These are phyloP conservation scores for Schizochytrium sp. DNA, from an alignment of 108 stramenopile species.

Conservation along the genomic window DNA sequence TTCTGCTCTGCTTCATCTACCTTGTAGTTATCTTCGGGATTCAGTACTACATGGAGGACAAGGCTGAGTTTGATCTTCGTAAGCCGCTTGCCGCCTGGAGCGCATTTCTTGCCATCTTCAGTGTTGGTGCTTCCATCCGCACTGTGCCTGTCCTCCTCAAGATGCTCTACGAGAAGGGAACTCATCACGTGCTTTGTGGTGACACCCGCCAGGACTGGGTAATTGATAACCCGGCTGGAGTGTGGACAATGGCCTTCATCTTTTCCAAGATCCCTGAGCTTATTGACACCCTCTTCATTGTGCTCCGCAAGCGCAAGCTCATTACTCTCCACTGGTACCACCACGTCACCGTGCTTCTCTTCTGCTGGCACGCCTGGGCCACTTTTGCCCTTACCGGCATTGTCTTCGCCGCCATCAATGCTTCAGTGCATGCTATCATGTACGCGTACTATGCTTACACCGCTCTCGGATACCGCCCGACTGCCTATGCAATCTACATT, in stretches of 20 bases:
- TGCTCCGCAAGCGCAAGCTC: conserved; percentile 92
- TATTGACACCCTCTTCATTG: conserved; percentile 95
- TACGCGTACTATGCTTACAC: conserved; percentile 97
- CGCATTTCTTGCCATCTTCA: conserved; percentile 44
- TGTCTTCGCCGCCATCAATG: conserved; percentile 98
- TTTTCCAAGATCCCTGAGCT: conserved; percentile 91
- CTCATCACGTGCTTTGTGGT: conserved; percentile 22
- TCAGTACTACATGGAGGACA: conserved; percentile 42
- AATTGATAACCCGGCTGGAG: conserved; percentile 72
- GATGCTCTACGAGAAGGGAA: conserved; percentile 51
- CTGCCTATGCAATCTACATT: conserved; percentile 82
- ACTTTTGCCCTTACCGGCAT: conserved; percentile 86
- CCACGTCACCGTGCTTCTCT: conserved; percentile 94
- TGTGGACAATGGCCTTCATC: conserved; percentile 93
- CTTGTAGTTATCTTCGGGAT: conserved; percentile 56
- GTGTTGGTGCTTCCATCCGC: conserved; percentile 29
- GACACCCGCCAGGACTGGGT: conserved; percentile 60
- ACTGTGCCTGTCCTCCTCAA: conserved; percentile 56
- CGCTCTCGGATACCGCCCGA: conserved; percentile 77
- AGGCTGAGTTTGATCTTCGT: conserved; percentile 48
- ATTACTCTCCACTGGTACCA: conserved; percentile 99
- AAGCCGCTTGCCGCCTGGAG: conserved; percentile 50
- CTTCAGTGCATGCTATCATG: conserved; percentile 97
- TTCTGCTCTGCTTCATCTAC: conserved; percentile 9
- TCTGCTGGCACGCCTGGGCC: conserved; percentile 96